phyloP scores from a whole-genome alignment of 805 yeast genomes.

The Yamadazyma phyllophila region DNA sequence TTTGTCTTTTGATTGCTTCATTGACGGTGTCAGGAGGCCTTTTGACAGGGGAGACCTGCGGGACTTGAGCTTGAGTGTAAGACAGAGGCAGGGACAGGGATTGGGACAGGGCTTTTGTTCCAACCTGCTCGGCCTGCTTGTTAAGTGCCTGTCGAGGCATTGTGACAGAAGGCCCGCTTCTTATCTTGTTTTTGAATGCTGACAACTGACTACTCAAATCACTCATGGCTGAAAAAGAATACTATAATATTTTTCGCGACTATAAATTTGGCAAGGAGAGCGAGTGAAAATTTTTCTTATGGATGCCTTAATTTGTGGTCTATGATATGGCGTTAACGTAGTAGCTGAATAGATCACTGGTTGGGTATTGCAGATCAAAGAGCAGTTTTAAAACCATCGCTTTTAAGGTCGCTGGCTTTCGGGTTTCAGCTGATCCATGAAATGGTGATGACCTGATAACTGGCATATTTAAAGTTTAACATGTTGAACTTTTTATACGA shows the following conservation, averaged over 20 bases:
- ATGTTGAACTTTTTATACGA: not conserved
- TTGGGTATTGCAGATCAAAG: constrained; percentile 20
- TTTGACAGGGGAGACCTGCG: constrained; percentile 9
- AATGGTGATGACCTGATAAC: constrained; percentile 92
- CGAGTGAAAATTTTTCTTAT: constrained; percentile 3
- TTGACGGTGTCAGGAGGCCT: constrained; percentile 21
- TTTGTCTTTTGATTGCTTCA: constrained; percentile 38
- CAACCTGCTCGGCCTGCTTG: constrained; percentile 15
- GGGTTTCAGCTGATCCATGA: constrained; percentile 72
- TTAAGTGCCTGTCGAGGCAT: constrained; percentile 26
- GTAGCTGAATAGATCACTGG: constrained; percentile 14
- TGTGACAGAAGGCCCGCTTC: constrained; percentile 43
- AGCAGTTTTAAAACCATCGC: constrained; percentile 97
- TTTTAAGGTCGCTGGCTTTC: constrained; percentile 82
- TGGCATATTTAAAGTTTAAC: constrained; percentile 52
- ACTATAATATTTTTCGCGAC: not conserved
- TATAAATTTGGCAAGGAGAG: not conserved
- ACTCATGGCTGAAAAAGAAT: constrained; percentile 18
- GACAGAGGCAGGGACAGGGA: not conserved
- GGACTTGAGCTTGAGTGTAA: not conserved
- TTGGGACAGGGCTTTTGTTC: not conserved
- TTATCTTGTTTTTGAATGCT: constrained; percentile 45
- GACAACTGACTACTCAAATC: constrained; percentile 45
- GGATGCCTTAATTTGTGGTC: constrained; percentile 8
- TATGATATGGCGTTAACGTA: constrained; percentile 11